Percentiles rank a stretch among this genome's conserved stretches.
These are phyloP conservation scores for Adansonia madagascariensis DNA, from an alignment of 441 rosid species.

Conservation along the genomic window DNA sequence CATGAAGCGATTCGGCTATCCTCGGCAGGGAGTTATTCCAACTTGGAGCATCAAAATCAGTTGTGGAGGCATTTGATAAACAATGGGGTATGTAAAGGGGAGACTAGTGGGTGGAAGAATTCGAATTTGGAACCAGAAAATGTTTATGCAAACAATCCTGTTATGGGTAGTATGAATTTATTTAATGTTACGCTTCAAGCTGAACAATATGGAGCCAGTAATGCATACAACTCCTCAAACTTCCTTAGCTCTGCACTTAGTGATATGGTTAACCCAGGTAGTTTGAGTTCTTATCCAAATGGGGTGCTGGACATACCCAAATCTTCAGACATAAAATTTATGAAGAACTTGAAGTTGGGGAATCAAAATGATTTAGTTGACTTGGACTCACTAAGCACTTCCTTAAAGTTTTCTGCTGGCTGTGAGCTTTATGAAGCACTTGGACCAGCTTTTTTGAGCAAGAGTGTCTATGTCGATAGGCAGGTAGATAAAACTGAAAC, in stretches of 20 bases:
- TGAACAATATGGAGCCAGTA: slow-evolving; percentile 47
- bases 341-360: slow-evolving; percentile 43
- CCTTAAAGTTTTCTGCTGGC: slow-evolving; percentile 64
- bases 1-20: slow-evolving; percentile 44
- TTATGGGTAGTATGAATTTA: slow-evolving; percentile 36
- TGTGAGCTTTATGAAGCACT: slow-evolving; percentile 88
- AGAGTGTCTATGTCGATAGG: slow-evolving; percentile 41
- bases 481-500: slow-evolving; percentile 54
- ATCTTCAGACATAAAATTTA: slow-evolving; percentile 41
- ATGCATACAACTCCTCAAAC: slow-evolving; percentile 34
- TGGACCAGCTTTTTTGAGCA: slow-evolving; percentile 67
- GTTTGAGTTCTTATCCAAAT: slow-evolving; percentile 40
- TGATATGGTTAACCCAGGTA: slow-evolving; percentile 39
- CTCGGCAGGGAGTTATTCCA: slow-evolving; percentile 42
- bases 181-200: slow-evolving; percentile 48
- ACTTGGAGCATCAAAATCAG: slow-evolving; percentile 54
- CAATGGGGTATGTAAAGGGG: slow-evolving; percentile 41
- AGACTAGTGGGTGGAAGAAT: slow-evolving; percentile 48
- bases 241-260: slow-evolving; percentile 44
- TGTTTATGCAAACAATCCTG: slow-evolving; percentile 41
- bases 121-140: slow-evolving; percentile 36
- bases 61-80: slow-evolving; percentile 39
- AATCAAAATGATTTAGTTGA: slow-evolving; percentile 45
- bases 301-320: slow-evolving; percentile 41
- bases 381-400: slow-evolving; percentile 39